Base-by-base conservation (phyloP, 2,329 filamentous ascomycete species). In the Phoma herbarum region DNA sequence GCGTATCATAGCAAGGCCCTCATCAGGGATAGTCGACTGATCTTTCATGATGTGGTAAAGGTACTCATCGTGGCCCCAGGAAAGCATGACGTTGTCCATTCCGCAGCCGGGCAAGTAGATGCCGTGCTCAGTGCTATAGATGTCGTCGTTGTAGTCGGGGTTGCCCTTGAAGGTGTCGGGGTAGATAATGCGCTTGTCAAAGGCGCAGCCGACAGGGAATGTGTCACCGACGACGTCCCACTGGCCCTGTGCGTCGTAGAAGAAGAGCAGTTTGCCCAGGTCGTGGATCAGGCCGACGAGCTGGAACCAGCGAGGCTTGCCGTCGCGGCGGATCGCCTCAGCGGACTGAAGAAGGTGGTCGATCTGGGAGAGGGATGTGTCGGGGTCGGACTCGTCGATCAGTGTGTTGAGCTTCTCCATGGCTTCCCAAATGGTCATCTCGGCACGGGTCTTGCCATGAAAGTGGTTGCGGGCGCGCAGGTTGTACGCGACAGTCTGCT, bases 161-260 rank as follows among this genome's bases (percentile, higher is more conserved):
- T 97, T 97, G 53, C 81, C 83, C 61, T 77, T 80, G 78, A 97
- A 96, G 23, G 89, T 92, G 52, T 89, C 86, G 0, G 90, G 88
- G 78, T 94, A 92, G 80, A 96, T 90, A 81, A 94, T 94, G 65
- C 84, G 82, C 59, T 88, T 81, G 72, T 92, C 89, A 73, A 91
- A 92, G 62, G 84, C 85, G 76, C 89, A 92, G 68, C 90, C 90
- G 41, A 93, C 89, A 44, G 90, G 89, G 78, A 93, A 93, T 0
- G 90, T 93, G 77, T 93, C 90, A 57, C 93, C 93, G 25, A 97
- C 93, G 3, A 96, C 92, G 72, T 96, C 92, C 93, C 93, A 97
- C 80, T 96, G 93, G 50, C 92, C 92, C 70, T 89, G 81, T n/a
- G 90, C 91, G 61, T 87, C 90, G 80, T 90, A 90, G 80, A 92